Conservation (phyloP, 306 rosid genomes). For the Trifolium fragiferum region DNA sequence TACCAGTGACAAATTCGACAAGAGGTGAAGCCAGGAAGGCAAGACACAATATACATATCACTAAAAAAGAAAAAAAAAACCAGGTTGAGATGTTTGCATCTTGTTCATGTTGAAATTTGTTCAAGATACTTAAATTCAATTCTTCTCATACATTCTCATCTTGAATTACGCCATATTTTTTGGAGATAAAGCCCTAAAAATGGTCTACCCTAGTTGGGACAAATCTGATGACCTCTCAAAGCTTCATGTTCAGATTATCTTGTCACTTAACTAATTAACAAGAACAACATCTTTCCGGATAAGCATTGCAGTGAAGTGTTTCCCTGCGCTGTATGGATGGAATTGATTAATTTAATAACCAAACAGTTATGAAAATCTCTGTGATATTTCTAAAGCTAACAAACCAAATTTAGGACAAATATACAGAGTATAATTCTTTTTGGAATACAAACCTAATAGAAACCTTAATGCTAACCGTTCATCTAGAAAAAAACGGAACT, state of each 20-base stretch:
- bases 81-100: constrained; percentile 13
- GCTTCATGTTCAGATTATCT: constrained; percentile 28
- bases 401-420: constrained; percentile 16
- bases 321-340: constrained; percentile 38
- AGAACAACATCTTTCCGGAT: constrained; percentile 22
- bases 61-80: not conserved
- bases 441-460: constrained; percentile 20
- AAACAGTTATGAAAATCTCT: not conserved
- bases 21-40: not conserved
- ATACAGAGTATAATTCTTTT: not conserved
- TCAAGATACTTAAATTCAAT: constrained; percentile 22
- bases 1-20: not conserved
- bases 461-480: constrained; percentile 24
- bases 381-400: constrained; percentile 13
- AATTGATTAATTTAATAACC: constrained; percentile 6
- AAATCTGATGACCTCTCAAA: constrained; percentile 23
- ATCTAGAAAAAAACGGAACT: not conserved
- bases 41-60: not conserved
- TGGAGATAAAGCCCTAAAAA: constrained; percentile 20
- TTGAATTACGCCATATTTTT: constrained; percentile 8
- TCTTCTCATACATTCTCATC: constrained; percentile 27
- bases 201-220: constrained; percentile 4
- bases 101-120: not conserved
- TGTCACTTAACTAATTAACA: constrained; percentile 6
- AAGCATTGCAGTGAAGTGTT: constrained; percentile 26